Conservation (phyloP, 306 rosid genomes). For the Quercus glauca region DNA sequence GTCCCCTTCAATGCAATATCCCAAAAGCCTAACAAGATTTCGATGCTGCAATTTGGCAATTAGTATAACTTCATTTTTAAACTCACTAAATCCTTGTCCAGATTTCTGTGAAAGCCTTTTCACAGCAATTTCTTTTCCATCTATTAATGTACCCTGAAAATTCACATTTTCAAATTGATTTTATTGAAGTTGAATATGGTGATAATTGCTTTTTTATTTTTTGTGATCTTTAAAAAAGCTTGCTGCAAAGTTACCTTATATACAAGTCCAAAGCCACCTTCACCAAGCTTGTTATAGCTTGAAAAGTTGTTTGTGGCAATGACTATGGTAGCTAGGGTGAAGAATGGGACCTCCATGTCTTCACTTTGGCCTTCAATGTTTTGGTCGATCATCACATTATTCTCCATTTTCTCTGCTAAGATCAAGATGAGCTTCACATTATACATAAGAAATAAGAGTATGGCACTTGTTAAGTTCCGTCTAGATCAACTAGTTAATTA, state of each 20-base stretch:
- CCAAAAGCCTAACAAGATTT: constrained; percentile 66
- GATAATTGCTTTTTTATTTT: no score
- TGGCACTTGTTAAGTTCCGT: no score
- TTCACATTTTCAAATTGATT: no score
- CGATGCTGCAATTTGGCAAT: constrained; percentile 70
- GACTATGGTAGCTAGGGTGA: constrained; percentile 30
- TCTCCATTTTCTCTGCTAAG: no score
- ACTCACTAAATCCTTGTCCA: constrained; percentile 57
- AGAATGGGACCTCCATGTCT: constrained; percentile 46
- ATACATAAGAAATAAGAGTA: no score
- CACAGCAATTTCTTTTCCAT: constrained; percentile 58
- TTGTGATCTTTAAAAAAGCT: no score
- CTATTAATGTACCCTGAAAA: constrained; percentile 47
- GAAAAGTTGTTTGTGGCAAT: constrained; percentile 50
- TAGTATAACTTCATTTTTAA: constrained; percentile 54
- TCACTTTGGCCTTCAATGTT: constrained; percentile 11
- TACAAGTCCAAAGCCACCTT: constrained; percentile 69
- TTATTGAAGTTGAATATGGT: no score
- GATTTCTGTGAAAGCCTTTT: constrained; percentile 50
- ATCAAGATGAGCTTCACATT: no score
- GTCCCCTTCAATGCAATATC: constrained; percentile 49
- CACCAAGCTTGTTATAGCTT: constrained; percentile 35
- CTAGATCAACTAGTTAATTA: no score
- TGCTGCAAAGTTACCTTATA: constrained; percentile 28
- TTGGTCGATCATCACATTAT: neutral